Evolutionary conservation across 768 basidiomycete species (phyloP).

Genomic region (Kwoniella bestiolae): DNA sequence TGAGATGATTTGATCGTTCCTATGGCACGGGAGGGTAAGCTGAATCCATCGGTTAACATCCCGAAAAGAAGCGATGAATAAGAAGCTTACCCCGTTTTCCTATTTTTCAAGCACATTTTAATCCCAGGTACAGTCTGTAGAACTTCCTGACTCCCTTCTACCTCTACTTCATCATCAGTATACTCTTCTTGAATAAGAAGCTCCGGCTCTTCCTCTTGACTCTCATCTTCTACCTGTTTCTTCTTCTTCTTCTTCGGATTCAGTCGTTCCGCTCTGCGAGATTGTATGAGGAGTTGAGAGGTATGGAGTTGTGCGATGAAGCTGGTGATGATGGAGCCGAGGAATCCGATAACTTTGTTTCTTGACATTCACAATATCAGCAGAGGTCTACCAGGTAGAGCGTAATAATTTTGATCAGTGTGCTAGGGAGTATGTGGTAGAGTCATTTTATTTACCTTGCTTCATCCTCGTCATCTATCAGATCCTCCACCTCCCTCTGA

Average conservation of each 20-base stretch:
- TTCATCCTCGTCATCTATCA: slow-evolving; percentile 1
- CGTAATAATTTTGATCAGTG: background rate
- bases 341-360: slow-evolving; percentile 3
- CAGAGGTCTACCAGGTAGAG: background rate
- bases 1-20: slow-evolving; percentile 28
- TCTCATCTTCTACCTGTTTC: background rate
- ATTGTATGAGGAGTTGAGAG: background rate
- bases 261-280: background rate
- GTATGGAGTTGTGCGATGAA: slow-evolving; percentile 8
- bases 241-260: background rate
- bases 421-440: background rate
- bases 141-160: background rate
- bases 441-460: background rate
- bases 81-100: slow-evolving; percentile 41
- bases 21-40: background rate
- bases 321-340: background rate
- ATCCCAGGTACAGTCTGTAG: slow-evolving; percentile 15
- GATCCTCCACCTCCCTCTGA: background rate
- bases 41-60: background rate
- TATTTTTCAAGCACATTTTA: slow-evolving; percentile 29
- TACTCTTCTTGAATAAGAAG: background rate
- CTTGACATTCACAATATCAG: background rate
- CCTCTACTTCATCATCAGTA: background rate
- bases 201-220: background rate
- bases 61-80: background rate